Evolutionary conservation across 805 yeast species (phyloP).

Genomic region (Ogataea populi-albae): DNA sequence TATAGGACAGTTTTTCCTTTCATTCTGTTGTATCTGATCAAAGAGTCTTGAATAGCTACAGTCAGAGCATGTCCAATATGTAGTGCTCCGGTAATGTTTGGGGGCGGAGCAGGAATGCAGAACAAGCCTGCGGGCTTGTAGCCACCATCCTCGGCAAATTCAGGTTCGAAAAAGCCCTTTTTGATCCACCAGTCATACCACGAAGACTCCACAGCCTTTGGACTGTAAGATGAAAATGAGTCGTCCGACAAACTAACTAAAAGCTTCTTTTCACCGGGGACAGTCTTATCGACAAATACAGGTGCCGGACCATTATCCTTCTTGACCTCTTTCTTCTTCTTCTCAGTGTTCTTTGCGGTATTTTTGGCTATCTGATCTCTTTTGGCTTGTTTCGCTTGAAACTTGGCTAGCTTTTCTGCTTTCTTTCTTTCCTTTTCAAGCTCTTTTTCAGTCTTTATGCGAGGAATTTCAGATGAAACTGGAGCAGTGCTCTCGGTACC

Average conservation of each 20-base stretch:
- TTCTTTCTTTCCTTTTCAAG: conserved; percentile 63
- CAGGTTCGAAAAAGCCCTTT: conserved; percentile 85
- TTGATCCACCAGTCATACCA: conserved; percentile 98
- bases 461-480: conserved; percentile 43
- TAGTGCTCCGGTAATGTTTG: conserved; percentile 97
- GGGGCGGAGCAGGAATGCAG: conserved; percentile 98
- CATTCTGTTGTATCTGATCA: conserved; percentile 95
- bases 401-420: conserved; percentile 56
- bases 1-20: conserved; percentile 90
- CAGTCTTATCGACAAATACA: conserved; percentile 81
- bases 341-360: conserved; percentile 39
- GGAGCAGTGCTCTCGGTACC: conserved; percentile 34
- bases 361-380: conserved; percentile 57
- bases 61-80: conserved; percentile 99
- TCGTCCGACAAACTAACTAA: conserved; percentile 88
- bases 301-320: conserved; percentile 73
- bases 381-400: conserved; percentile 79
- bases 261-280: conserved; percentile 86
- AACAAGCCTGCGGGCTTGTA: conserved; percentile 80
- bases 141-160: conserved; percentile 70
- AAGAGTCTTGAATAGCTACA: conserved; percentile 88
- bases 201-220: conserved; percentile 88
- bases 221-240: conserved; percentile 90
- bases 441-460: conserved; percentile 62
- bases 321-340: conserved; percentile 65